Evolutionary conservation across 1,139 yeast species (phyloP).

Genomic region (Magnusiomyces suaveolens): DNA sequence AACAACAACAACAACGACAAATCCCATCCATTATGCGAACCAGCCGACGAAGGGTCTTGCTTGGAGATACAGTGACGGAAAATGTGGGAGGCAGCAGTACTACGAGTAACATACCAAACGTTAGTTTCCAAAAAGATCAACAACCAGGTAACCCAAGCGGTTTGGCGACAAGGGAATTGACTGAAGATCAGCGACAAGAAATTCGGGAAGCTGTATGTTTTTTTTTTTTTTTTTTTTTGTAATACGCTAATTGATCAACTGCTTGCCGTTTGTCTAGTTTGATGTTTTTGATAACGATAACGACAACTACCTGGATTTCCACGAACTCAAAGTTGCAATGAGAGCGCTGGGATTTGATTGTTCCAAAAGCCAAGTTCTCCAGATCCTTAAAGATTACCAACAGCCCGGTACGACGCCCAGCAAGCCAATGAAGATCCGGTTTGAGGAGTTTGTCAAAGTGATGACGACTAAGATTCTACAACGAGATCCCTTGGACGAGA

Average conservation of each 20-base stretch:
- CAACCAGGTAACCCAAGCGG: not conserved
- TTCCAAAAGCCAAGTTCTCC: constrained; percentile 68
- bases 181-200: constrained; percentile 87
- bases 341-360: constrained; percentile 89
- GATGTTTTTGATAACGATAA: constrained; percentile 84
- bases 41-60: not conserved
- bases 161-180: constrained; percentile 39
- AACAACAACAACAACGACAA: not conserved
- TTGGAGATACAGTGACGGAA: not conserved
- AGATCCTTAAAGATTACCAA: constrained; percentile 59
- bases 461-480: constrained; percentile 71
- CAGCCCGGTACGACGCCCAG: not conserved
- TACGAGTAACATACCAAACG: not conserved
- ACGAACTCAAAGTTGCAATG: constrained; percentile 85
- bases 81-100: not conserved
- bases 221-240: not conserved
- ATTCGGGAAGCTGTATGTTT: constrained; percentile 67
- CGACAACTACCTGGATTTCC: constrained; percentile 85
- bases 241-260: not conserved
- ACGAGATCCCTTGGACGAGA: constrained; percentile 89
- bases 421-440: constrained; percentile 35
- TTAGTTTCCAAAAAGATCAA: not conserved
- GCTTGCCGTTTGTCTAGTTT: too few species aligned
- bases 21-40: not conserved
- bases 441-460: constrained; percentile 61